Conservation (phyloP, 2,329 filamentous ascomycete genomes). For the Beauveria brongniartii region DNA sequence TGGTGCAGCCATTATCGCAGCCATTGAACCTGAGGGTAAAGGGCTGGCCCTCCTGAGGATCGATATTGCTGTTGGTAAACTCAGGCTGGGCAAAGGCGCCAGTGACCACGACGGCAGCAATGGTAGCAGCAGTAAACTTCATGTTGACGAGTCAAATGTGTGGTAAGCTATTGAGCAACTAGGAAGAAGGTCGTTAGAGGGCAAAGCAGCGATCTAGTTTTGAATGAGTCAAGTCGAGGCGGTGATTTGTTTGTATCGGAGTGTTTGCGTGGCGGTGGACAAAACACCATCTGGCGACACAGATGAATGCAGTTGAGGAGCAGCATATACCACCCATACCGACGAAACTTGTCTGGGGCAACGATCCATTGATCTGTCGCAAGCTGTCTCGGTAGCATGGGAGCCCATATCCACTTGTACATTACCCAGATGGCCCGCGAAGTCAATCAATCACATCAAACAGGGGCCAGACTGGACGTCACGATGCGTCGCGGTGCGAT, state of each 20-base stretch:
- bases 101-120: slow-evolving; percentile 17
- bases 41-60: slow-evolving; percentile 21
- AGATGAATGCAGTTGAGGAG: neutral
- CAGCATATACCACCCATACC: neutral
- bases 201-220: neutral
- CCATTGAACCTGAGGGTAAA: slow-evolving; percentile 26
- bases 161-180: neutral
- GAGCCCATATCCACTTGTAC: too few relatives aligned
- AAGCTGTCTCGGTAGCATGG: neutral
- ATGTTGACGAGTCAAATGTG: slow-evolving; percentile 21
- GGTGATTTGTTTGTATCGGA: neutral
- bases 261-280: neutral
- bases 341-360: too few relatives aligned
- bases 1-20: slow-evolving; percentile 27
- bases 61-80: slow-evolving; percentile 25
- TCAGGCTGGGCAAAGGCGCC: slow-evolving; percentile 22
- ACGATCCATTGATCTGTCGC: neutral
- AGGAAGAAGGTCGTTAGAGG: neutral
- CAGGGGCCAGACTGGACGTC: neutral
- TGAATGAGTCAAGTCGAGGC: neutral
- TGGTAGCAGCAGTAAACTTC: slow-evolving; percentile 27
- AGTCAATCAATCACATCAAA: too few relatives aligned
- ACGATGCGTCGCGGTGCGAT: neutral
- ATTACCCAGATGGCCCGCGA: too few relatives aligned
- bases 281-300: neutral